Conservation (phyloP, 768 basidiomycete genomes). For the Dacryopinax primogenitus region DNA sequence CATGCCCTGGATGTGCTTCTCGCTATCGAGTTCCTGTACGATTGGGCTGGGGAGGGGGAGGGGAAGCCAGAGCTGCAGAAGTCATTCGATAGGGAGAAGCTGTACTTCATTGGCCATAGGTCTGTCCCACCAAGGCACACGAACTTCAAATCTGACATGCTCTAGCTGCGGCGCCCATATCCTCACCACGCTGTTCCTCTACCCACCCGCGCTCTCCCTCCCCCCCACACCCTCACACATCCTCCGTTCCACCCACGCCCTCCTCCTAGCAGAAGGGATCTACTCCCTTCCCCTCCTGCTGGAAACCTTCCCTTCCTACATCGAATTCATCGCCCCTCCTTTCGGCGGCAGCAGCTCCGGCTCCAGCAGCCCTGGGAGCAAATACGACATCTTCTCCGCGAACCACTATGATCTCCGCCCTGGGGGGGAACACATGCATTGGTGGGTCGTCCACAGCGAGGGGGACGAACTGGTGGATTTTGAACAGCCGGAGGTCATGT, state of each 20-base stretch:
- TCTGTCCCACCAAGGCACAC: background rate
- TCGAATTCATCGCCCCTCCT: conserved; percentile 45
- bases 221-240: conserved; percentile 11
- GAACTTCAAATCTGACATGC: conserved; percentile 22
- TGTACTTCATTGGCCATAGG: conserved; percentile 6
- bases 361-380: conserved; percentile 18
- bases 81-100: background rate
- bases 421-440: conserved; percentile 33
- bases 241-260: conserved; percentile 37
- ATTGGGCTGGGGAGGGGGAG: conserved; percentile 27
- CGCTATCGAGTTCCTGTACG: conserved; percentile 46
- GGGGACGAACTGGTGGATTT: conserved; percentile 57
- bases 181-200: conserved; percentile 54
- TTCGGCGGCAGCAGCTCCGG: conserved; percentile 40
- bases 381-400: conserved; percentile 39
- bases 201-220: conserved; percentile 33
- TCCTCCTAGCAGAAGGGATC: conserved; percentile 63
- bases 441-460: conserved; percentile 64
- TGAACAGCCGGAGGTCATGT: conserved; percentile 49
- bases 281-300: conserved; percentile 60
- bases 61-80: conserved; percentile 24
- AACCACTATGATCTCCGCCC: conserved; percentile 26
- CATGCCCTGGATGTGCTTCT: conserved; percentile 55
- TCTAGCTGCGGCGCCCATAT: conserved; percentile 75
- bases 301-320: conserved; percentile 51